Conservation (phyloP, 495 filamentous ascomycete species). For the Penicillium dipodomyicola region DNA sequence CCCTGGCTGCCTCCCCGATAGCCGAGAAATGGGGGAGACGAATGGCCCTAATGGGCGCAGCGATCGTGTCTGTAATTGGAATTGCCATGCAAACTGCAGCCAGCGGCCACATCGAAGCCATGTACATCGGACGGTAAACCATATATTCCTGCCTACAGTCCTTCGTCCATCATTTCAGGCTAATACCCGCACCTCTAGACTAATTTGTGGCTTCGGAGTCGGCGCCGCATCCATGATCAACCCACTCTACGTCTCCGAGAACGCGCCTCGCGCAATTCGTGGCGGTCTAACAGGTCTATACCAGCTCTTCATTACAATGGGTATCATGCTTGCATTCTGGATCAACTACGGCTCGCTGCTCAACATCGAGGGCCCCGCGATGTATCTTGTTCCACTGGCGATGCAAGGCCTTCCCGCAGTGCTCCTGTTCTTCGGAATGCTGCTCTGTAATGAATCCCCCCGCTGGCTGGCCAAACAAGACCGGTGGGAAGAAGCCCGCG, state of each 20-base stretch:
- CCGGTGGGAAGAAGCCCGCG: constrained; percentile 64
- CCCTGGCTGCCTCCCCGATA: constrained; percentile 54
- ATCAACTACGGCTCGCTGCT: constrained; percentile 60
- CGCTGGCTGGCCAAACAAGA: constrained; percentile 68
- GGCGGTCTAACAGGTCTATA: constrained; percentile 69
- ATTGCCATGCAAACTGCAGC: constrained; percentile 63
- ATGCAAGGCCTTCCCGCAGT: constrained; percentile 65
- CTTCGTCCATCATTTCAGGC: background rate
- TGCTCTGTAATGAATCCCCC: constrained; percentile 65
- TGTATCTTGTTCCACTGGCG: constrained; percentile 66
- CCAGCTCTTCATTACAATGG: constrained; percentile 62
- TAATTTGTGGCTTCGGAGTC: constrained; percentile 65
- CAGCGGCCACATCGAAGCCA: constrained; percentile 47
- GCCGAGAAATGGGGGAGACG: constrained; percentile 59
- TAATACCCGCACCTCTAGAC: constrained; percentile 25
- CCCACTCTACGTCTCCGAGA: constrained; percentile 60
- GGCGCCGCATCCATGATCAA: constrained; percentile 64
- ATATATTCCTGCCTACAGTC: too few relatives aligned
- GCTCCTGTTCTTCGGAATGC: constrained; percentile 57
- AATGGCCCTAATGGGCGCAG: constrained; percentile 50
- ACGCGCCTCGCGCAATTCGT: constrained; percentile 68
- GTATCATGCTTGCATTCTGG: constrained; percentile 68
- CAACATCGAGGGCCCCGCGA: constrained; percentile 49
- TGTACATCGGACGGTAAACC: constrained; percentile 62
- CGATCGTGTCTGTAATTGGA: constrained; percentile 47